Conservation (phyloP, 805 yeast genomes). For the Yamadazyma endophytica region DNA sequence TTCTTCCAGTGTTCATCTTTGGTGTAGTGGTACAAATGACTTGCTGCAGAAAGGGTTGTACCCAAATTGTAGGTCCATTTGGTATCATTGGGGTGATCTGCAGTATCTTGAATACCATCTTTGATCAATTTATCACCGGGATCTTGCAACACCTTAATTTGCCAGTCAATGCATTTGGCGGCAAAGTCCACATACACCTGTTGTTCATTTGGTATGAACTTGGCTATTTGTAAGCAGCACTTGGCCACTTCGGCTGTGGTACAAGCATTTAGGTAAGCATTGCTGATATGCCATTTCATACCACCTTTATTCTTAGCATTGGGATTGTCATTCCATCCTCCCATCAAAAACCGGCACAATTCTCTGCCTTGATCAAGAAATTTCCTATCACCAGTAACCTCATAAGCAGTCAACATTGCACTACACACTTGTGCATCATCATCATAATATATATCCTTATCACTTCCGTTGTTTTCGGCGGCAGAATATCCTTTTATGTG, state of each 20-base stretch:
- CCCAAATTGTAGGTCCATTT: slow-evolving; percentile 72
- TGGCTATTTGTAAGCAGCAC: slow-evolving; percentile 55
- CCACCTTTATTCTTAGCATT: slow-evolving; percentile 51
- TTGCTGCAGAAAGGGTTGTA: slow-evolving; percentile 53
- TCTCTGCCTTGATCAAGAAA: slow-evolving; percentile 56
- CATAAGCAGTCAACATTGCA: slow-evolving; percentile 62
- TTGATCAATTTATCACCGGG: slow-evolving; percentile 49
- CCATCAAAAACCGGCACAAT: slow-evolving; percentile 57
- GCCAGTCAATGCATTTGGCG: slow-evolving; percentile 56
- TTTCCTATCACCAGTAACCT: slow-evolving; percentile 54
- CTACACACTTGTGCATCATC: slow-evolving; percentile 74
- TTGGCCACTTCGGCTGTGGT: slow-evolving; percentile 67
- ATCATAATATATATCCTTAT: slow-evolving; percentile 64
- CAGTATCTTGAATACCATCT: slow-evolving; percentile 56
- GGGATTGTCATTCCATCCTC: slow-evolving; percentile 53
- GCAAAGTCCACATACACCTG: slow-evolving; percentile 53
- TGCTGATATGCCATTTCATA: slow-evolving; percentile 61
- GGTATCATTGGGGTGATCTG: slow-evolving; percentile 40
- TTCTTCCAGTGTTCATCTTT: slow-evolving; percentile 47
- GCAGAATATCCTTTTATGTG: slow-evolving; percentile 59
- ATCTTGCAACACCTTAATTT: slow-evolving; percentile 48
- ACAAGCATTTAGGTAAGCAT: slow-evolving; percentile 59
- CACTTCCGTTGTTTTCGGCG: slow-evolving; percentile 54
- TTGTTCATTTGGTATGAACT: slow-evolving; percentile 46
- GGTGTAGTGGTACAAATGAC: slow-evolving; percentile 48